phyloP scores from a whole-genome alignment of 2,329 filamentous ascomycete species.

The Plenodomus biglobosus region DNA sequence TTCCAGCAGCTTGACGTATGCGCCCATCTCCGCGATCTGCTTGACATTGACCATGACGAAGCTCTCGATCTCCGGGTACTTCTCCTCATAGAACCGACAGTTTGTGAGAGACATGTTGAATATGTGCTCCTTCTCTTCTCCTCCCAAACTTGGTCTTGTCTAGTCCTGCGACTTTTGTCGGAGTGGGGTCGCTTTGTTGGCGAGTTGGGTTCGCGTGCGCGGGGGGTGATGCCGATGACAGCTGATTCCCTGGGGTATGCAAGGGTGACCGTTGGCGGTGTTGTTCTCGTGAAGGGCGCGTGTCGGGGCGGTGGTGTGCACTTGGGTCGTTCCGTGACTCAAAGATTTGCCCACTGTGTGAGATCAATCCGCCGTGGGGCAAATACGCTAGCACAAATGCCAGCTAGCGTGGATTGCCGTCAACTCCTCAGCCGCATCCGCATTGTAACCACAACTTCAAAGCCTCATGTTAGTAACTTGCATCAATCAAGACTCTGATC shows the following conservation, averaged over 20 bases:
- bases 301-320: background rate
- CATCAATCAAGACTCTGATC: too few relatives aligned
- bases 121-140: constrained; percentile 12
- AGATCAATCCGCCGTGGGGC: constrained; percentile 15
- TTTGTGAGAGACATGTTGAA: constrained; percentile 88
- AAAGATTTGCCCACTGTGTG: constrained; percentile 31
- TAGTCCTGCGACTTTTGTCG: constrained; percentile 12
- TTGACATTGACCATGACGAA: constrained; percentile 99
- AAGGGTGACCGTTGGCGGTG: background rate
- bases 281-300: constrained; percentile 2
- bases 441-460: background rate
- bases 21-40: constrained; percentile 99
- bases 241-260: background rate
- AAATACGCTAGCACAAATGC: background rate
- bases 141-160: constrained; percentile 6
- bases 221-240: background rate
- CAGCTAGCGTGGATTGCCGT: background rate
- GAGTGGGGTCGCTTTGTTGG: background rate
- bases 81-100: constrained; percentile 97
- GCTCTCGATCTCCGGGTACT: constrained; percentile 97
- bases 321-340: constrained; percentile 17
- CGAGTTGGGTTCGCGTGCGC: background rate
- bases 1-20: constrained; percentile 98
- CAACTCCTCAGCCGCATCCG: background rate
- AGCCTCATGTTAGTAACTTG: background rate